Evolutionary conservation across 139 green algal species (phyloP).

Genomic region (Prasinococcaceae sp.): DNA sequence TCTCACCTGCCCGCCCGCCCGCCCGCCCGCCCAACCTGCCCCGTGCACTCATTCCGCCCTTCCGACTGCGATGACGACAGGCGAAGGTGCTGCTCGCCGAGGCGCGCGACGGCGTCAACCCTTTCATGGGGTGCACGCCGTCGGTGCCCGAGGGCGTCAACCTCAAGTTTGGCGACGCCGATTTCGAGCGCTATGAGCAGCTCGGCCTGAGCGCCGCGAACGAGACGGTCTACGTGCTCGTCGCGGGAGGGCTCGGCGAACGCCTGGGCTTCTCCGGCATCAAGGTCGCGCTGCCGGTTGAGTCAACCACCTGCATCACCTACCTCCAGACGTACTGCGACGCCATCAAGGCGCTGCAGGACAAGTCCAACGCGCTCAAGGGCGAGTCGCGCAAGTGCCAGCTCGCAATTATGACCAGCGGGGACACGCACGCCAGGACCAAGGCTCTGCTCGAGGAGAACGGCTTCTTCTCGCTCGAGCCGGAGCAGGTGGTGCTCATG

Average conservation of each 20-base stretch:
- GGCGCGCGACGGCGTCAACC: conserved; percentile 68
- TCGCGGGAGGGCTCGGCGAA: conserved; percentile 91
- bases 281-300: conserved; percentile 69
- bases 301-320: conserved; percentile 51
- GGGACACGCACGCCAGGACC: conserved; percentile 85
- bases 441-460: conserved; percentile 59
- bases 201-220: conserved; percentile 20
- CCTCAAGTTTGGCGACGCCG: conserved; percentile 55
- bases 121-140: conserved; percentile 81
- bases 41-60: too few species aligned
- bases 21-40: too few species aligned
- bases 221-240: conserved; percentile 81
- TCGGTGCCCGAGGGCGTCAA: conserved; percentile 62
- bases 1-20: too few species aligned
- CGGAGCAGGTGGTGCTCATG: conserved; percentile 45
- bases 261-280: conserved; percentile 83
- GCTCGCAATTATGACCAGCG: conserved; percentile 94
- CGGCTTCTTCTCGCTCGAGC: conserved; percentile 68
- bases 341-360: conserved; percentile 76
- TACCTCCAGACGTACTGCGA: conserved; percentile 88
- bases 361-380: conserved; percentile 6
- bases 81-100: conserved; percentile 66
- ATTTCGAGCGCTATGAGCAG: conserved; percentile 51
- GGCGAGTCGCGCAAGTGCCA: conserved; percentile 27
- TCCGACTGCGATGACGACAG: too few species aligned